phyloP scores from a whole-genome alignment of 495 filamentous ascomycete species.

The Penicillium atrosanguineum region DNA sequence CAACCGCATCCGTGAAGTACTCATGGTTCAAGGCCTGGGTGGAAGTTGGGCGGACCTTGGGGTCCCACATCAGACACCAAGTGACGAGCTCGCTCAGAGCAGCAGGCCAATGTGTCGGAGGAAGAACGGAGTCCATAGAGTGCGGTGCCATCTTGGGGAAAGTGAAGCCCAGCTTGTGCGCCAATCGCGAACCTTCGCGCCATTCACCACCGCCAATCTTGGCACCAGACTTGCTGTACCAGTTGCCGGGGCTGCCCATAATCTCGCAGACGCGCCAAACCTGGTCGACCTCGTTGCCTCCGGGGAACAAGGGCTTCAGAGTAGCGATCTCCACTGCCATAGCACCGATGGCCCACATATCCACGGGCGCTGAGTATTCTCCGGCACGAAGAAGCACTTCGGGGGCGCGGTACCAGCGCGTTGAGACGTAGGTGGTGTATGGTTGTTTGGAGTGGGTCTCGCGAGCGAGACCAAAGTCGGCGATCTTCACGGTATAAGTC shows the following conservation, averaged over 20 bases:
- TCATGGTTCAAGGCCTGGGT: slow-evolving; percentile 89
- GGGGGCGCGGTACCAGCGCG: slow-evolving; percentile 95
- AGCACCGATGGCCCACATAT: slow-evolving; percentile 98
- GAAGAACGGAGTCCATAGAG: slow-evolving; percentile 91
- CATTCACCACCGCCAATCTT: slow-evolving; percentile 96
- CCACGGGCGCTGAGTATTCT: slow-evolving; percentile 95
- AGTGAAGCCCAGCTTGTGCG: slow-evolving; percentile 94
- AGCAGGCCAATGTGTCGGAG: slow-evolving; percentile 85
- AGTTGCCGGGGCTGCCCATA: slow-evolving; percentile 98
- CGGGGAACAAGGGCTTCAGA: slow-evolving; percentile 94
- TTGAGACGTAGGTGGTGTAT: slow-evolving; percentile 98
- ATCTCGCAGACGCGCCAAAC: slow-evolving; percentile 99
- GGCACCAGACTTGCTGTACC: slow-evolving; percentile 86
- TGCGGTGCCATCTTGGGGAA: slow-evolving; percentile 99
- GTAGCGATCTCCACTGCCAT: slow-evolving; percentile 99
- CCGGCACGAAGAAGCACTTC: slow-evolving; percentile 93
- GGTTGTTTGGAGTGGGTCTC: slow-evolving; percentile 95
- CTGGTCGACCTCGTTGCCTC: slow-evolving; percentile 97
- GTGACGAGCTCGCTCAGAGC: slow-evolving; percentile 91
- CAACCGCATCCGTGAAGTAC: slow-evolving; percentile 93
- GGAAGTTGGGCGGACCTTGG: slow-evolving; percentile 89
- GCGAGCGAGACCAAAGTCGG: slow-evolving; percentile 96
- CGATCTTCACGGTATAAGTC: slow-evolving; percentile 94
- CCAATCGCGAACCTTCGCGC: slow-evolving; percentile 89
- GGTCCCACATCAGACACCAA: slow-evolving; percentile 99